Evolutionary conservation across 139 green algal genomes (phyloP), one percentile per base, ranked within the genome.

Genomic region (Picochlorum sp.): DNA sequence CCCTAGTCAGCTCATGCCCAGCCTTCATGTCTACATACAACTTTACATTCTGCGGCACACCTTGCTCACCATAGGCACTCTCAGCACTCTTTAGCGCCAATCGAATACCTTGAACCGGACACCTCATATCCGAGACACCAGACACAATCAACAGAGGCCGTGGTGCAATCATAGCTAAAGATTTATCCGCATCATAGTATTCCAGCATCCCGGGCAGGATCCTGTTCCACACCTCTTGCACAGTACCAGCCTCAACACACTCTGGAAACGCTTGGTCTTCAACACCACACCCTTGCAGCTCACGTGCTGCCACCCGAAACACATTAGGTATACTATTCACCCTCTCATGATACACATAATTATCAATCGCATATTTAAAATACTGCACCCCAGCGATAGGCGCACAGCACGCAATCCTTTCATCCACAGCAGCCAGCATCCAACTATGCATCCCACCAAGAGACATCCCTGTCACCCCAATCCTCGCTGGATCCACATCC

Each of bases 391-490:
- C 83, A 33, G 76, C 77, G 35, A 89, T 54, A 6, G 83, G 75
- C n/a, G 79, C 80, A 3, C 61, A 74, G 8, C 37, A 68, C 1
- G 70, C 56, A 1, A 90, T 40, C n/a, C 83, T 73, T 3, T 57
- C 33, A 44, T 90, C 83, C 1, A 61, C 49, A 8, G 57, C 74
- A 4, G 72, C 66, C 3, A 40, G 10, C 55, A 90, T 72, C 83
- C 79, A 88, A 7, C 79, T 59, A 50, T 80, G 65, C 72, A 85
- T 88, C 40, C 83, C 83, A 10, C 83, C 83, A 28, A 89, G 54
- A 53, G 61, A 77, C 44, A 82, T 55, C 14, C 82, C 82, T 25
- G 81, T 85, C 32, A 81, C 63, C 25, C 78, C 81, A 7, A 90
- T 77, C 10, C 77, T 57, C 0, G 10, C 9, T 1, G 55, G 9